phyloP scores from a whole-genome alignment of 1,284 basidiomycete genomes.

The Anthracocystis panici-leucophaei region DNA sequence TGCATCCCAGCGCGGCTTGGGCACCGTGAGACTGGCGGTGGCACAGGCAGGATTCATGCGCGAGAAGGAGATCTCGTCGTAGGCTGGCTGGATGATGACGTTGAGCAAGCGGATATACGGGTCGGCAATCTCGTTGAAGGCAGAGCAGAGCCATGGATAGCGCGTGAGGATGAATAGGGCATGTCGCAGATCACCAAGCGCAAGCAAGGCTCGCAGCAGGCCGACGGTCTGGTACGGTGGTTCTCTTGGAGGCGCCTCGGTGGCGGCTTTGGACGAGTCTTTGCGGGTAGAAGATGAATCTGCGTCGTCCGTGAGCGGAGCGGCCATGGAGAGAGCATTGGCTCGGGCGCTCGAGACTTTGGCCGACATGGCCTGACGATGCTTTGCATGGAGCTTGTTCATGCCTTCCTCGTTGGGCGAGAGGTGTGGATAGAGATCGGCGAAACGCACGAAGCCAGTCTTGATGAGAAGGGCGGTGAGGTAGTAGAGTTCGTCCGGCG shows the following conservation, averaged over 20 bases:
- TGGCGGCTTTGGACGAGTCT: slow-evolving; percentile 68
- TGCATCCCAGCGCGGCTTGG: slow-evolving; percentile 66
- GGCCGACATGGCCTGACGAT: slow-evolving; percentile 77
- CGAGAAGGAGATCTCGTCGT: slow-evolving; percentile 49
- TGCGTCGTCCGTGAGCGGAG: slow-evolving; percentile 78
- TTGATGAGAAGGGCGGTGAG: slow-evolving; percentile 88
- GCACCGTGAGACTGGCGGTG: slow-evolving; percentile 69
- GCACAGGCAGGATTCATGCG: slow-evolving; percentile 76
- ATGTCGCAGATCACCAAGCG: slow-evolving; percentile 84
- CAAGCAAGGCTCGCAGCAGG: slow-evolving; percentile 82
- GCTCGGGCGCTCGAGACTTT: slow-evolving; percentile 75
- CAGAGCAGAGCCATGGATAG: slow-evolving; percentile 87
- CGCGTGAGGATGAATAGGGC: slow-evolving; percentile 82
- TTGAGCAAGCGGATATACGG: slow-evolving; percentile 71
- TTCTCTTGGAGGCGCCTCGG: slow-evolving; percentile 72
- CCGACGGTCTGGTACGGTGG: slow-evolving; percentile 83
- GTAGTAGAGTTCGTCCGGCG: slow-evolving; percentile 82
- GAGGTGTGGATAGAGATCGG: slow-evolving; percentile 88
- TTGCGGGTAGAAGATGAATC: slow-evolving; percentile 43
- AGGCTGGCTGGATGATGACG: slow-evolving; percentile 62
- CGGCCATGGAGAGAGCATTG: slow-evolving; percentile 86
- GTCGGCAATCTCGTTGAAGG: slow-evolving; percentile 83
- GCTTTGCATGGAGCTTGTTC: slow-evolving; percentile 75
- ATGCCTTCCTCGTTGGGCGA: slow-evolving; percentile 63
- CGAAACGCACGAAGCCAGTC: slow-evolving; percentile 84